Base-by-base conservation (phyloP, 352 stramenopile genomes). In the Saprolegnia parasitica region DNA sequence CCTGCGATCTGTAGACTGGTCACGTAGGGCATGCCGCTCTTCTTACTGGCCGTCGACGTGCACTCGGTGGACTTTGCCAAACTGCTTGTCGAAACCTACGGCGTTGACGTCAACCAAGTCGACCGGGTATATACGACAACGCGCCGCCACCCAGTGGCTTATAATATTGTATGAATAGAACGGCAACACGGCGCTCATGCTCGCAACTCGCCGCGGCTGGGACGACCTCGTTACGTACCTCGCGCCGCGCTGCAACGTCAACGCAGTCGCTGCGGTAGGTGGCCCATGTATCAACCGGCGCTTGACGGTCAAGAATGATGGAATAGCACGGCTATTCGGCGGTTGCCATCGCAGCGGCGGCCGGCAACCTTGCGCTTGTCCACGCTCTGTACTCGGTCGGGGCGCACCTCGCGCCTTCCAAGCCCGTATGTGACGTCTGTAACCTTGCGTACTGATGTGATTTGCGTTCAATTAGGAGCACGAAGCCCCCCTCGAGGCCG, bases 101-200 rank as follows among this genome's bases (percentile, higher is more conserved):
- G 11, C 3, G 20, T 60, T 24, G 52, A 60, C 9, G 35, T 60
- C 3, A 11, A 60, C 9, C 52, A 60, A 24, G 20, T 24, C 13
- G 52, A 60, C 9, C 11, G 13, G 35, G 52, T 55, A 55, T 29
- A 29, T 58, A 16, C 32, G 39, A 8, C 39, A 15, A 46, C 8
- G 39, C 8, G 8, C 8, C 32, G 8, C 8, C 16, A 58, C 32
- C 8, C 32, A 16, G 32, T 39, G 52, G 8, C 32, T 58, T 58
- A 15, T 16, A 39, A 8, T 16, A 58, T 58, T 58, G 8, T 20
- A 52, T 21, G 18, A 52, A 18, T n/a, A 60, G 52, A 60, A 60
- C 35, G 52, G 52, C 24, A 60, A 60, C 20, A 60, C 52, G 11
- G 52, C 52, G 13, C 35, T 60, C 24, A 60, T 60, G 52, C 52